Evolutionary conservation across 2,329 filamentous ascomycete species (phyloP).

Genomic region (Colletotrichum sp.): DNA sequence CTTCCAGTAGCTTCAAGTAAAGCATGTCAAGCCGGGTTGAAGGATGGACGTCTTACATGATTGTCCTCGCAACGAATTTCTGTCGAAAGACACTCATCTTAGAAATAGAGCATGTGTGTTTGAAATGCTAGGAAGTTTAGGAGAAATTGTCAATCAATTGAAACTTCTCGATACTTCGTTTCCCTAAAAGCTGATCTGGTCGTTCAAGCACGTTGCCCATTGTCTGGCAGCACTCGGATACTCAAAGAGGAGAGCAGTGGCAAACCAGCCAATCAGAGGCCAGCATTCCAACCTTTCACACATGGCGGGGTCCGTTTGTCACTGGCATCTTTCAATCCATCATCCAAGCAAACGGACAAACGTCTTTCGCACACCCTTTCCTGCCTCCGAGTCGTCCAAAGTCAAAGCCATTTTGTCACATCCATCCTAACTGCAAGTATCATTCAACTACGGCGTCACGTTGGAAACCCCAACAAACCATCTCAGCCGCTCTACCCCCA

Average conservation of each 20-base stretch:
- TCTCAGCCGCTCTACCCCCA: background rate
- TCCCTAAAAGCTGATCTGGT: background rate
- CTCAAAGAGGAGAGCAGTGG: background rate
- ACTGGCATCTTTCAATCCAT: background rate
- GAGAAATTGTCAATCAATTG: too few species aligned
- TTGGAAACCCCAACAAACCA: background rate
- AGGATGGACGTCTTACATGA: background rate
- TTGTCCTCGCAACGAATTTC: background rate
- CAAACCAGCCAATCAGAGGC: background rate
- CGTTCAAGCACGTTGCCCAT: background rate
- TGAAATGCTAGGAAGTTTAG: background rate
- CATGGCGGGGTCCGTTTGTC: background rate
- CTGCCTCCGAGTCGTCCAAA: background rate
- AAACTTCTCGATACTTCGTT: accelerated
- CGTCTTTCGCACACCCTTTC: background rate
- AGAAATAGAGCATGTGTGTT: background rate
- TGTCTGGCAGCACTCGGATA: background rate
- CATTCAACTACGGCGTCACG: accelerated
- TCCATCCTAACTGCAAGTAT: background rate
- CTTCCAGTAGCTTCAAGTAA: background rate
- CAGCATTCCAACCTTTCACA: background rate
- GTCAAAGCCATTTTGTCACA: background rate
- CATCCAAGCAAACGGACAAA: background rate
- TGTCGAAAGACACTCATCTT: background rate
- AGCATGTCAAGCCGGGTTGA: background rate